phyloP scores from a whole-genome alignment of 805 yeast genomes.

The Candida ulmi region DNA sequence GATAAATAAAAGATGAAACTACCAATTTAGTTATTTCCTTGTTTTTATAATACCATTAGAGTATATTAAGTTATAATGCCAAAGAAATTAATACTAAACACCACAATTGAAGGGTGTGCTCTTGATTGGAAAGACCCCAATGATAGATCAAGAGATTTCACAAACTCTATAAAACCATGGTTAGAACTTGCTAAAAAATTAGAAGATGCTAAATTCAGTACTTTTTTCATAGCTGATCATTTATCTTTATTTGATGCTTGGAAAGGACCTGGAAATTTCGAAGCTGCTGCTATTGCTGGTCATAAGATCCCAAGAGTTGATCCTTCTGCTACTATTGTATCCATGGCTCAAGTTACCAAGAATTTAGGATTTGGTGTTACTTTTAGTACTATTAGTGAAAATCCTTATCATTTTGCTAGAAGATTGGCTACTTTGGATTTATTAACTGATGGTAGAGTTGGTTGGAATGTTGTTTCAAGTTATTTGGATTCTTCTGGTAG shows the following conservation, averaged over 20 bases:
- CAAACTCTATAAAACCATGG: too few relatives aligned
- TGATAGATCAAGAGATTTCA: too few relatives aligned
- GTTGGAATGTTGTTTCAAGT: slow-evolving; percentile 39
- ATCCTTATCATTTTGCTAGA: slow-evolving; percentile 34
- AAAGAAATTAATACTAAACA: too few relatives aligned
- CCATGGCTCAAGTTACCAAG: slow-evolving; percentile 36
- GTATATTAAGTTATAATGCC: too few relatives aligned
- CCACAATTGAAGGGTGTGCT: too few relatives aligned
- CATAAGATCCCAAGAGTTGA: slow-evolving; percentile 33
- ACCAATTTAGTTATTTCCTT: too few relatives aligned
- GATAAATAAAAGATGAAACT: too few relatives aligned
- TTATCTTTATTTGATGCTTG: slow-evolving; percentile 36
- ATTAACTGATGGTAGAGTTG: slow-evolving; percentile 35
- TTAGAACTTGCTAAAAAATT: slow-evolving; percentile 28
- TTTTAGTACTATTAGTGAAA: slow-evolving; percentile 34
- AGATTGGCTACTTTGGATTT: slow-evolving; percentile 35
- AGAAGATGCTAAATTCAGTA: slow-evolving; percentile 33
- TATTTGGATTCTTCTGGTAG: slow-evolving; percentile 34
- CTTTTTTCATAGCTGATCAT: slow-evolving; percentile 36
- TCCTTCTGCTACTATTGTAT: slow-evolving; percentile 32
- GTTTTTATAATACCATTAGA: too few relatives aligned
- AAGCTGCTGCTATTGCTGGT: slow-evolving; percentile 16
- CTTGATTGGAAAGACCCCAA: too few relatives aligned
- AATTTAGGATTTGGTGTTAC: slow-evolving; percentile 33
- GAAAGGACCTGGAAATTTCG: slow-evolving; percentile 20